Evolutionary conservation across 305 asterid genomes (phyloP).

Genomic region (Solanum hybrid): DNA sequence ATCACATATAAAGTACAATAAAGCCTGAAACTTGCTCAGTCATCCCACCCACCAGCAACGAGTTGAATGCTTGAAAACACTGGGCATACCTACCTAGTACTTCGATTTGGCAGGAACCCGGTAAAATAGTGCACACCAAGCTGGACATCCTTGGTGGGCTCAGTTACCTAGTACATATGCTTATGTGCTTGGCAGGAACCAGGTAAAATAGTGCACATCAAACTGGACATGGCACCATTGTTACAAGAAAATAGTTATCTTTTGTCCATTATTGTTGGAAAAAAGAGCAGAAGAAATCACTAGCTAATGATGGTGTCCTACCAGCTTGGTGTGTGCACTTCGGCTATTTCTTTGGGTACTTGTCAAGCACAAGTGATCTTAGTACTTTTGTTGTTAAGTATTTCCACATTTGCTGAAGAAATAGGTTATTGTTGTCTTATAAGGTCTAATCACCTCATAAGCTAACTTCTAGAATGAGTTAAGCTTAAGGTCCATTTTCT

Average conservation of each 20-base stretch:
- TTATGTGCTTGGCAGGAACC: not conserved
- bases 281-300: not conserved
- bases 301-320: not conserved
- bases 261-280: not conserved
- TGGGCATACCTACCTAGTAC: not conserved
- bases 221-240: not conserved
- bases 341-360: not conserved
- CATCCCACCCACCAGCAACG: not conserved
- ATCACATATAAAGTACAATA: not conserved
- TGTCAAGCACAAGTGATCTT: not conserved
- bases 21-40: not conserved
- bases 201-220: not conserved
- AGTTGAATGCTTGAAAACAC: not conserved
- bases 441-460: not conserved
- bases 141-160: not conserved
- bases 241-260: not conserved
- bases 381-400: not conserved
- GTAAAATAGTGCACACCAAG: not conserved
- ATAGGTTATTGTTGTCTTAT: not conserved
- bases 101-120: not conserved
- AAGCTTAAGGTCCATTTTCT: not conserved
- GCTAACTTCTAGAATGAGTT: not conserved
- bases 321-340: not conserved
- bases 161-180: not conserved
- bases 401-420: not conserved